Conservation (phyloP, 2,329 filamentous ascomycete species). For the Sporothrix phasma region DNA sequence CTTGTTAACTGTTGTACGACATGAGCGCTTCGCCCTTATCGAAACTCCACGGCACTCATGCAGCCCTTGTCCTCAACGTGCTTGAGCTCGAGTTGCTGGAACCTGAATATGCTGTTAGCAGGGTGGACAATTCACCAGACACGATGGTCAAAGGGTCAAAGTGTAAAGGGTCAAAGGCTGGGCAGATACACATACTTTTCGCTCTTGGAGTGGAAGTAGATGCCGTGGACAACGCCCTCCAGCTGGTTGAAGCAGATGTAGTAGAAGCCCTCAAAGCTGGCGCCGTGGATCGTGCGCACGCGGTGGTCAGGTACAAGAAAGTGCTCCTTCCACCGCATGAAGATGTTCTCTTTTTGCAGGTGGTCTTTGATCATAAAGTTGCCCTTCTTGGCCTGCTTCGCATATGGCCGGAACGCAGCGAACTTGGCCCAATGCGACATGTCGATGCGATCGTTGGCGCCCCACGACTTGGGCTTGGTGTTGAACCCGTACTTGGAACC, state of each 20-base stretch:
- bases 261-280: conserved; percentile 97
- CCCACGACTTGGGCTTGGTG: conserved; percentile 83
- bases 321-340: conserved; percentile 99
- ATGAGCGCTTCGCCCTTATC: conserved; percentile 34
- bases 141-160: no score
- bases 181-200: conserved; percentile 62
- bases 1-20: background rate
- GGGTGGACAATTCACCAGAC: no score
- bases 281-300: conserved; percentile 81
- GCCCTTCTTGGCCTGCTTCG: conserved; percentile 49
- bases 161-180: background rate
- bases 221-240: conserved; percentile 75
- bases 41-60: conserved; percentile 79
- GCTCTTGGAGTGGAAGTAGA: conserved; percentile 97
- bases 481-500: conserved; percentile 90
- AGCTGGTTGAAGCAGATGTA: conserved; percentile 98
- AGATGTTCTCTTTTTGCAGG: conserved; percentile 75
- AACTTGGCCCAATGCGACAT: conserved; percentile 91
- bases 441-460: conserved; percentile 83
- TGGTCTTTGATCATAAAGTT: conserved; percentile 54
- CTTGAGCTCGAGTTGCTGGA: conserved; percentile 85
- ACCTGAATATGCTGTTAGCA: conserved; percentile 40
- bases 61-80: conserved; percentile 80
- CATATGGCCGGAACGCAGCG: conserved; percentile 69
- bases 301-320: conserved; percentile 93